Base-by-base conservation (phyloP, 1,139 yeast species). In the Nakaseomyces bracarensis region DNA sequence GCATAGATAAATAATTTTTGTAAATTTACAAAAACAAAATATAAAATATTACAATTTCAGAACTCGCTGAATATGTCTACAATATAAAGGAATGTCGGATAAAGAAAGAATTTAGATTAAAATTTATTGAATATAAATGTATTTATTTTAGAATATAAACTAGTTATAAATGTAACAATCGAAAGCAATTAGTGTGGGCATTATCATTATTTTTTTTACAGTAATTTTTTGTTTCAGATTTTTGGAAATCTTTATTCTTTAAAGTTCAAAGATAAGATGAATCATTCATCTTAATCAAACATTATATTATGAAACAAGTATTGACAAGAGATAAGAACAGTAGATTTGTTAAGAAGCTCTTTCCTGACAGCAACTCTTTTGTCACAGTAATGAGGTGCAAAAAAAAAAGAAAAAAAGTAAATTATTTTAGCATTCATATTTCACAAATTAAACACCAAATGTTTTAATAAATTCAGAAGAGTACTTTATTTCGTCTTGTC, bases 391-490 rank as follows among this genome's bases (percentile, higher is more conserved):
- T 28, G 7, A 14, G 16, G 18, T 6, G 14, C 4, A 13, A 4
- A 28, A 28, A 15, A 28, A 5, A 14, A 30, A 30, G 18, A 30
- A 30, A 30, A 2, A n/a, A 30, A 18, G 3, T 13, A 30, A 18
- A 18, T 4, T 8, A 9, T 8, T 15, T 30, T 18, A 30, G n/a
- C n/a, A 16, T 2, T 16, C 22, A 30, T 18, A 30, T n/a, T 26
- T n/a, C 14, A 10, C 8, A 31, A 23, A 13, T 44, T 46, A 56
- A 27, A 62, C 58, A 42, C 66, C 82, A 77, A 79, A 78, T 46
- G 76, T 72, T 46, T 79, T 76, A 56, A 82, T 76, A 59, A 71
- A 79, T 40, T 72, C 73, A 40, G 61, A 66, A 36, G 87, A 74
- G 44, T 73, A 72, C 39, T 59, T 60, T 45, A 68, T 65, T 70